A percentile compares a stretch with the other conserved stretches of the same genome.
Evolutionary conservation across 495 filamentous ascomycete species (phyloP).

Genomic region (Annulohypoxylon stygium): DNA sequence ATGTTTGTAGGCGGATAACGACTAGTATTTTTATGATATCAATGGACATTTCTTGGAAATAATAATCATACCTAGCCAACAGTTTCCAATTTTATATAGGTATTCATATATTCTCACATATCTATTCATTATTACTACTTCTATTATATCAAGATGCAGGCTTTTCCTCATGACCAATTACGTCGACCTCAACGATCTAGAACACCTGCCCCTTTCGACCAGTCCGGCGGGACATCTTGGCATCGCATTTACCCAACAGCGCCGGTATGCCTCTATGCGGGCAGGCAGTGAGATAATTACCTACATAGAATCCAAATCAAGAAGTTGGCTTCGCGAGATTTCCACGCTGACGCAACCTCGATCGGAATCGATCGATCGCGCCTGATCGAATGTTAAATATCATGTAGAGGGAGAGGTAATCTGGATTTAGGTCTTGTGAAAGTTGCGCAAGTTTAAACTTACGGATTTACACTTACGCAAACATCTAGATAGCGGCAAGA

Average conservation of each 20-base stretch:
- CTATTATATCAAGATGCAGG: background rate
- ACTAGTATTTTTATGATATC: too few relatives aligned
- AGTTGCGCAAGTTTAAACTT: slow-evolving; percentile 1
- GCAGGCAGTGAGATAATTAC: slow-evolving; percentile 18
- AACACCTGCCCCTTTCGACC: slow-evolving; percentile 35
- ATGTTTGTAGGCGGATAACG: background rate
- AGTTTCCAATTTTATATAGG: background rate
- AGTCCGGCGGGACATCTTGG: slow-evolving; percentile 31
- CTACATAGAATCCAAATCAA: slow-evolving; percentile 20
- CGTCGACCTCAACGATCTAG: slow-evolving; percentile 8
- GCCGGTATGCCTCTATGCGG: background rate
- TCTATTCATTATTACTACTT: background rate
- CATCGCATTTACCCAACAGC: slow-evolving; percentile 31
- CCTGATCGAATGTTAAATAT: slow-evolving; percentile 28
- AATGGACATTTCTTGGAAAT: too few relatives aligned
- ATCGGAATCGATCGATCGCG: slow-evolving; percentile 7
- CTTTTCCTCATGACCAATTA: slow-evolving; percentile 20
- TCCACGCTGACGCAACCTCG: slow-evolving; percentile 26
- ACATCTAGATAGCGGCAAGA: background rate
- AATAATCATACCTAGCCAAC: too few relatives aligned
- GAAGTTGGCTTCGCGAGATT: slow-evolving; percentile 29
- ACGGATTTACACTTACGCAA: background rate
- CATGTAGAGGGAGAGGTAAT: background rate
- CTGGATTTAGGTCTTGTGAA: slow-evolving; percentile 3
- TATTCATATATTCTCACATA: too few relatives aligned